phyloP scores from a whole-genome alignment of 257 asterid genomes.

The Rauvolfia tetraphylla region DNA sequence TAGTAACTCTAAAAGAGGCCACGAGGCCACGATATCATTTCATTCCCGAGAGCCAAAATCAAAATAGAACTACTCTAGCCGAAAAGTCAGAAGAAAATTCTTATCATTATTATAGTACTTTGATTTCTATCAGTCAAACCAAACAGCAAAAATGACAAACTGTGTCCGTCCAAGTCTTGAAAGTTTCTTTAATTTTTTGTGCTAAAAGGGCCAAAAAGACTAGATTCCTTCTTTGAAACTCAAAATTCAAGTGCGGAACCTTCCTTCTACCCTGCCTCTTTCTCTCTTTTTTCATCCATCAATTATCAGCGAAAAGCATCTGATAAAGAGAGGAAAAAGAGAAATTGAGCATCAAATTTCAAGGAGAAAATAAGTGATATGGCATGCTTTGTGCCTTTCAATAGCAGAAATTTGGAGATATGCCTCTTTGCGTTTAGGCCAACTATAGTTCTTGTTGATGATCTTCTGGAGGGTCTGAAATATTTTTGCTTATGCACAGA shows the following conservation, averaged over 20 bases:
- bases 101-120: too few relatives aligned
- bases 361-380: conserved; percentile 8
- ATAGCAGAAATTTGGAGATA: conserved; percentile 47
- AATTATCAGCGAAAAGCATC: not conserved
- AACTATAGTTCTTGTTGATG: conserved; percentile 44
- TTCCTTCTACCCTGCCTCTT: not conserved
- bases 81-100: not conserved
- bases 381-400: conserved; percentile 73
- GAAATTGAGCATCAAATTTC: conserved; percentile 1
- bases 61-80: not conserved
- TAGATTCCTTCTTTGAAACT: conserved; percentile 1
- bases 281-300: not conserved
- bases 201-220: conserved; percentile 4
- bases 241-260: not conserved
- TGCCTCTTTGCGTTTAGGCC: conserved; percentile 54
- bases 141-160: not conserved
- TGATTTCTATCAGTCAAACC: too few relatives aligned
- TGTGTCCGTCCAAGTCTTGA: not conserved
- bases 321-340: too few relatives aligned
- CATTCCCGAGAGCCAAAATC: conserved; percentile 3
- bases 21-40: too few relatives aligned
- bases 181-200: not conserved
- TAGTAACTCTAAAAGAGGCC: too few relatives aligned
- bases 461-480: conserved; percentile 40
- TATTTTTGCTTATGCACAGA: conserved; percentile 40